A percentile compares a stretch with the other conserved stretches of the same genome.
phyloP scores from a whole-genome alignment of 139 green algal species.

The Auxenochlorella pyrenoidosa region DNA sequence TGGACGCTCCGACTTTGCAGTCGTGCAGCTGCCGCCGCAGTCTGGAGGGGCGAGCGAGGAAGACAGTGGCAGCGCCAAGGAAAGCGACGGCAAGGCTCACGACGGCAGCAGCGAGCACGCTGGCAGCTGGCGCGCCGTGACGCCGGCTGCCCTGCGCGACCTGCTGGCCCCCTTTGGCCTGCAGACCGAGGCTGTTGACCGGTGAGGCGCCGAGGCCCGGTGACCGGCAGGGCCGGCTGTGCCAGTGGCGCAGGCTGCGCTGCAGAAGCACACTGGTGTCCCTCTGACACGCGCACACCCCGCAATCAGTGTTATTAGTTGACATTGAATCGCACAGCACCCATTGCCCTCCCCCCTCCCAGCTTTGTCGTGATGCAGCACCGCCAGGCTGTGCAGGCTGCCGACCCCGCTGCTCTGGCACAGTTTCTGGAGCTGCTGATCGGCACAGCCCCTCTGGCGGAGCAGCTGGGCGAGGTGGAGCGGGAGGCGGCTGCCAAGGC shows the following conservation, averaged over 20 bases:
- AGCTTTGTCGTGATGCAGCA: constrained; percentile 70
- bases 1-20: constrained; percentile 1
- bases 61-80: neutral
- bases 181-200: constrained; percentile 45
- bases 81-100: neutral
- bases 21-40: neutral
- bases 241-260: too few species aligned
- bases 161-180: constrained; percentile 55
- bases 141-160: constrained; percentile 45
- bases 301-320: too few species aligned
- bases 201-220: neutral
- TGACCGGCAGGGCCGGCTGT: too few species aligned
- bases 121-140: constrained; percentile 21
- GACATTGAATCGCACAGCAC: too few species aligned
- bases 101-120: neutral
- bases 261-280: too few species aligned
- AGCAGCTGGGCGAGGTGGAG: constrained; percentile 18
- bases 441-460: constrained; percentile 26
- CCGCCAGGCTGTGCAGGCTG: constrained; percentile 53
- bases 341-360: too few species aligned
- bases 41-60: neutral
- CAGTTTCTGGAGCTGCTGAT: constrained; percentile 55
- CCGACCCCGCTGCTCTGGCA: constrained; percentile 51
- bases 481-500: neutral
- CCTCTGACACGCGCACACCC: too few species aligned